Percentiles rank a stretch among this genome's conserved stretches.
phyloP scores from a whole-genome alignment of 2,329 filamentous ascomycete species.

The Epicoccum nigrum region DNA sequence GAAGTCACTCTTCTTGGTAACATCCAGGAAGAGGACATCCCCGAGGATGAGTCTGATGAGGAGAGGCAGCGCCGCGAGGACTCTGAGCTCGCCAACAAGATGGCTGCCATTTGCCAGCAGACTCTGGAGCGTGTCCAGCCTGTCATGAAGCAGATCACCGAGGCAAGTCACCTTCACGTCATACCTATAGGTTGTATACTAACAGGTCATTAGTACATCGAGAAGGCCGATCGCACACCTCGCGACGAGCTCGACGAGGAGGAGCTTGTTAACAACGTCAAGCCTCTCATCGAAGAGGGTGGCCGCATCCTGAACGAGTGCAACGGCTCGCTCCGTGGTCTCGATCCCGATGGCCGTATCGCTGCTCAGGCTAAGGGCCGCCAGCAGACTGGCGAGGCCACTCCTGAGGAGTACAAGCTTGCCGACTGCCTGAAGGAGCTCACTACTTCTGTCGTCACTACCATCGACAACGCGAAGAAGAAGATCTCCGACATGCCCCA shows the following conservation, averaged over 20 bases:
- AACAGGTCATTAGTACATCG: constrained; percentile 66
- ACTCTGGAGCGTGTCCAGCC: constrained; percentile 84
- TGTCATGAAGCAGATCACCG: constrained; percentile 83
- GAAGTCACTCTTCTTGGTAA: constrained; percentile 68
- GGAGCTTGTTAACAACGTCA: constrained; percentile 82
- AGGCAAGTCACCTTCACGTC: constrained; percentile 59
- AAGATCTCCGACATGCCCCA: constrained; percentile 91
- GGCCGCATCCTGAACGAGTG: constrained; percentile 81
- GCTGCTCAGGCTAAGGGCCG: constrained; percentile 84
- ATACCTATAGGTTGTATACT: constrained; percentile 24
- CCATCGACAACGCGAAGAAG: constrained; percentile 86
- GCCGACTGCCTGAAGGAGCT: constrained; percentile 87
- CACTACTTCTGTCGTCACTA: constrained; percentile 78
- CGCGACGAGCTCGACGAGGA: constrained; percentile 92
- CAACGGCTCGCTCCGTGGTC: constrained; percentile 83
- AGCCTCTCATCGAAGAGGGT: constrained; percentile 86
- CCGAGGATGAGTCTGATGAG: constrained; percentile 58
- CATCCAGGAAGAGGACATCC: constrained; percentile 62
- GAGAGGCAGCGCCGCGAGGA: constrained; percentile 63
- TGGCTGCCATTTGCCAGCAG: constrained; percentile 74
- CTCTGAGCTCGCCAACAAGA: constrained; percentile 76
- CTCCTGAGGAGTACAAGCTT: constrained; percentile 81
- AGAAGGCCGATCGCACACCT: constrained; percentile 77
- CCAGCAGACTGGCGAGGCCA: constrained; percentile 74
- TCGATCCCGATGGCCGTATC: constrained; percentile 88